Percentiles rank a stretch among this genome's conserved stretches.
phyloP scores from a whole-genome alignment of 1,139 yeast genomes.

The Suhomyces bokatorum region DNA sequence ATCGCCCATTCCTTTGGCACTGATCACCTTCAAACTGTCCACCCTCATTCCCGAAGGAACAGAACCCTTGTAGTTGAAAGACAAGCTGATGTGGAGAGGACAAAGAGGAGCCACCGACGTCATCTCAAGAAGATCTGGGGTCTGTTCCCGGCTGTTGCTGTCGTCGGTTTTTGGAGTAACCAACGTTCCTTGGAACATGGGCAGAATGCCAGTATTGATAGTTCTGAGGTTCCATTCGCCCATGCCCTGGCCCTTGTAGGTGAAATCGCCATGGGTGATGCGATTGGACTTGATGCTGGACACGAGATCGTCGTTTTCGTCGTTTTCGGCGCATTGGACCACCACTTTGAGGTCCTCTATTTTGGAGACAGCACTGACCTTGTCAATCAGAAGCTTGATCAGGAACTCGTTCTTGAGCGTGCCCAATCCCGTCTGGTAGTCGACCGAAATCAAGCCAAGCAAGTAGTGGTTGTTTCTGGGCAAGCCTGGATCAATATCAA shows the following conservation, averaged over 20 bases:
- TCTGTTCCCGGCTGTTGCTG: slow-evolving; percentile 5
- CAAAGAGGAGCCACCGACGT: slow-evolving; percentile 22
- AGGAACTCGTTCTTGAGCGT: slow-evolving; percentile 70
- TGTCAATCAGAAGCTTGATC: slow-evolving; percentile 56
- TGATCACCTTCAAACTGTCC: slow-evolving; percentile 59
- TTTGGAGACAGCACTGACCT: slow-evolving; percentile 49
- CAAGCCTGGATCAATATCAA: slow-evolving; percentile 45
- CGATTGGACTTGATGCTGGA: slow-evolving; percentile 51
- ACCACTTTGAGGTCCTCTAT: slow-evolving; percentile 60
- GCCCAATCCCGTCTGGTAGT: slow-evolving; percentile 64
- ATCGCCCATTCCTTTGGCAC: slow-evolving; percentile 59
- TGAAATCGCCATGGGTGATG: slow-evolving; percentile 73
- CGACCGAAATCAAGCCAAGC: slow-evolving; percentile 61
- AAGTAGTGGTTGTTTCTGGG: slow-evolving; percentile 22
- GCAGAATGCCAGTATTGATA: slow-evolving; percentile 64
- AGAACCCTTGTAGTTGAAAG: slow-evolving; percentile 65
- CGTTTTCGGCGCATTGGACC: slow-evolving; percentile 37
- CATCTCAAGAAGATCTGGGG: slow-evolving; percentile 11
- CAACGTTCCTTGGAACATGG: slow-evolving; percentile 62
- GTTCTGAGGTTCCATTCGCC: slow-evolving; percentile 75
- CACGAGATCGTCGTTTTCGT: slow-evolving; percentile 5
- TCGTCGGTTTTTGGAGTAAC: slow-evolving; percentile 19
- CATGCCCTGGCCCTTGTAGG: slow-evolving; percentile 49
- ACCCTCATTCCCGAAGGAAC: slow-evolving; percentile 79
- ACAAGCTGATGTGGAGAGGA: slow-evolving; percentile 56